Base-by-base conservation (phyloP, 768 basidiomycete species). In the Russula foetens region DNA sequence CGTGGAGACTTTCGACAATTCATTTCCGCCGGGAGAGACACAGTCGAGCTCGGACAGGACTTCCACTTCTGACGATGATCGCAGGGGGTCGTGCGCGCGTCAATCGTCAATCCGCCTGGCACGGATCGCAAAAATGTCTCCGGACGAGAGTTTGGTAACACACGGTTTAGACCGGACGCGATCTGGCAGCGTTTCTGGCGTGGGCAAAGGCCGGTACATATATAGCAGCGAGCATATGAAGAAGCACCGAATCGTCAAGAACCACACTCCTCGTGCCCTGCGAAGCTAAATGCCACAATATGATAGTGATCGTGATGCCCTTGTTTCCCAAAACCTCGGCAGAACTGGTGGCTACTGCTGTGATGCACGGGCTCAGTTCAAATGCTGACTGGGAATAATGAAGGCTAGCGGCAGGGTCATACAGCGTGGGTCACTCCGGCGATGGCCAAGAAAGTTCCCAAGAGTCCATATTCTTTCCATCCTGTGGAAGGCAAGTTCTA, bases 21-120 rank as follows among this genome's bases (percentile, higher is more conserved):
- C 49, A 58, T 50, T 14, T 58, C 41, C 49, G 28, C 31, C 46
- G 23, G 26, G 24, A 14, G 14, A 33, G 3, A 21, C 9, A 35
- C 35, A n/a, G n/a, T 41, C 39, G 21, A 19, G 26, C 33, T 38
- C 24, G 46, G 26, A 15, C 11, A 35, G 44, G 19, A n/a, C 56
- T 49, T 48, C 47, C 26, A 12, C 48, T 58, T 58, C 57, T 51
- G 57, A 50, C 57, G 57, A 51, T 58, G 57, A 58, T 58, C 57
- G 57, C 49, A 47, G 46, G 45, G 48, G 4, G 23, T 19, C 21
- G 11, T 7, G 15, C 11, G n/a, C n/a, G n/a, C n/a, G n/a, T n/a
- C n/a, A n/a, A n/a, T 28, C n/a, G 57, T 58, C n/a, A 21, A 58
- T 58, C 28, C 57, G 43, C n/a, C 19, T 14, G 39, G 41, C 31